Evolutionary conservation across 768 basidiomycete genomes (phyloP), one percentile per base, ranked within the genome.

Genomic region (Multifurca ochricompacta): DNA sequence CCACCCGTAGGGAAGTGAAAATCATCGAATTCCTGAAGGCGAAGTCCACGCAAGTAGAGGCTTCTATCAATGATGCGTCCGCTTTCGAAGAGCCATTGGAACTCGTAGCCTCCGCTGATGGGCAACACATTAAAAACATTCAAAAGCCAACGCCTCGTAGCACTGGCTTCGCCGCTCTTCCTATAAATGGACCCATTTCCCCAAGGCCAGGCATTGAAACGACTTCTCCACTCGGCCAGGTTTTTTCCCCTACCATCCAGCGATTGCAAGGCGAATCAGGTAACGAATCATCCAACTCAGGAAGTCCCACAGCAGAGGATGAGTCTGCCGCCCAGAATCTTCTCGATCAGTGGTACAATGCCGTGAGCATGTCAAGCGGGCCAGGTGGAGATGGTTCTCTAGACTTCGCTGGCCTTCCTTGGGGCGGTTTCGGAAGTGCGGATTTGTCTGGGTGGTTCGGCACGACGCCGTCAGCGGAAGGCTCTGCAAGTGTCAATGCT

Each of bases 291-390:
- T 78, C 80, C 1, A 81, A 77, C 16, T 78, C 83, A 21, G 79
- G 78, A n/a, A 88, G 86, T 64, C 87, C 85, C 1, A 67, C 66
- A 47, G 75, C 71, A 53, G 82, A 77, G 40, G 89, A 90, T 43
- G 88, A 89, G 64, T 81, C 78, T 23, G 73, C 83, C 6, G 87
- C 88, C 3, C 89, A 92, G 64, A 79, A 79, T 10, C 66, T 92
- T 51, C 71, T 92, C 43, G 88, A 92, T 66, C 85, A 90, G 58
- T 91, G 90, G 89, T 86, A 81, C 64, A 84, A 83, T 58, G 81
- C 83, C n/a, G 79, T 89, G 59, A 85, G 80, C 63, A 85, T 10
- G 82, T 44, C 44, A 55, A 56, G 47, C 30, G 60, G 60, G 16
- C 54, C 54, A 28, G 60, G 60, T 27, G 44, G 54, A 10, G 60